Evolutionary conservation across 345 rosid genomes (phyloP).

Genomic region (Salix udensis): DNA sequence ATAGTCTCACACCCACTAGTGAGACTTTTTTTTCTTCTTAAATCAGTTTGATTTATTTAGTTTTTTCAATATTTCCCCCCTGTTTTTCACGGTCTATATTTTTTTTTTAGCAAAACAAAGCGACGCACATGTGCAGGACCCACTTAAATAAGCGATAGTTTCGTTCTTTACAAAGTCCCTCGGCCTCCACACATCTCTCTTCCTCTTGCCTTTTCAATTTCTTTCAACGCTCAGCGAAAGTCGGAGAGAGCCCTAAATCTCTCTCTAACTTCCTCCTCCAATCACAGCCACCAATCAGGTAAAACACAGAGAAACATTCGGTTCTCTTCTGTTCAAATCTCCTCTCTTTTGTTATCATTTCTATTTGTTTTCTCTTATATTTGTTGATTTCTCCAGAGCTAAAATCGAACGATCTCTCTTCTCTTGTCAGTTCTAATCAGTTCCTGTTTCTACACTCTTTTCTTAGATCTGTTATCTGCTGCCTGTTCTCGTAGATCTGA

Average conservation of each 20-base stretch:
- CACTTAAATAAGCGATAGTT: not conserved
- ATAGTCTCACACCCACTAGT: too few relatives aligned
- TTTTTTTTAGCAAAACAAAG: not conserved
- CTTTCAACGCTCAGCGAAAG: constrained; percentile 13
- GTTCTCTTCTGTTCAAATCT: not conserved
- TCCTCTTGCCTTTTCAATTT: not conserved
- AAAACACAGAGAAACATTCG: too few relatives aligned
- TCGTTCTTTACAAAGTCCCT: not conserved
- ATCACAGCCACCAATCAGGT: not conserved
- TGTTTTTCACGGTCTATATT: too few relatives aligned
- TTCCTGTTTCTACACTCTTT: not conserved
- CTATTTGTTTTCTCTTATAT: not conserved
- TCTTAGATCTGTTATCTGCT: not conserved
- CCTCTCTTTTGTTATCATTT: not conserved
- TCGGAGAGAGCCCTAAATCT: not conserved
- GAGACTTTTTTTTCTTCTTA: too few relatives aligned
- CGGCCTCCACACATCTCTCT: constrained; percentile 1
- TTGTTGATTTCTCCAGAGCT: not conserved
- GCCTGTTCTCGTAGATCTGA: not conserved
- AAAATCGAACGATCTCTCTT: not conserved
- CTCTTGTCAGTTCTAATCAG: not conserved
- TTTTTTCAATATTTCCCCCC: too few relatives aligned
- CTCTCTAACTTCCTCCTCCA: not conserved
- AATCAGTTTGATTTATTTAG: too few relatives aligned
- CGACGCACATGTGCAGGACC: not conserved